A percentile compares a stretch with the other conserved stretches of the same genome.
phyloP scores from a whole-genome alignment of 352 stramenopile genomes.

The Globisporangium radiosum region DNA sequence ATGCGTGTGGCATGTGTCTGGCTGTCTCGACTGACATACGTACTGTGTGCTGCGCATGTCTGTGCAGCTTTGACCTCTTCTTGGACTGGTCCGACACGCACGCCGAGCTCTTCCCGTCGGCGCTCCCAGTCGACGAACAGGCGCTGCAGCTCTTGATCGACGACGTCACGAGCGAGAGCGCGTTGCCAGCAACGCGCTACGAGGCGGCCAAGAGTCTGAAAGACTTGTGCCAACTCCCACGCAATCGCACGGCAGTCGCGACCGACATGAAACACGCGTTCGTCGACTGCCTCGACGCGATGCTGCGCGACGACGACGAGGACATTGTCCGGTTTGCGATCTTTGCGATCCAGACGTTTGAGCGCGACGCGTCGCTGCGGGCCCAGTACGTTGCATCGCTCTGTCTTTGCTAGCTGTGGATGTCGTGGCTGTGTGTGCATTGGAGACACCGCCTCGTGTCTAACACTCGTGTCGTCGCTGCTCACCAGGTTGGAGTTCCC shows the following conservation, averaged over 20 bases:
- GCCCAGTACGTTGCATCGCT: slow-evolving; percentile 30
- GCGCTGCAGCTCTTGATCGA: slow-evolving; percentile 52
- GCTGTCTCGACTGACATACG: neutral
- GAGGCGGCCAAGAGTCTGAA: slow-evolving; percentile 71
- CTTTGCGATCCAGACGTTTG: slow-evolving; percentile 66
- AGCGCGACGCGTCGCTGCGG: slow-evolving; percentile 36
- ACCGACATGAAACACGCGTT: slow-evolving; percentile 43
- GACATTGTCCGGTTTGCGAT: slow-evolving; percentile 74
- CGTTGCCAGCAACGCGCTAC: slow-evolving; percentile 46
- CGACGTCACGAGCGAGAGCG: slow-evolving; percentile 44
- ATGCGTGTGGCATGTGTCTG: no score
- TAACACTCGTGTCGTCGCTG: neutral
- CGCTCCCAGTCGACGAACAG: slow-evolving; percentile 32
- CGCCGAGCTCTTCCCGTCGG: slow-evolving; percentile 41
- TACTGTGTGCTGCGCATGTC: neutral
- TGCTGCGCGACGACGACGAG: slow-evolving; percentile 67
- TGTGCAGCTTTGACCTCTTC: slow-evolving; percentile 59
- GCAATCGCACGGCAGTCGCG: slow-evolving; percentile 40
- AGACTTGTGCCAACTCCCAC: slow-evolving; percentile 52
- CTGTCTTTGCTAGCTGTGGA: slow-evolving; percentile 7
- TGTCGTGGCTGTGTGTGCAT: neutral
- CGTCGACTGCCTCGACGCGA: slow-evolving; percentile 37
- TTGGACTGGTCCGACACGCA: slow-evolving; percentile 39
- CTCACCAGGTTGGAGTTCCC: slow-evolving; percentile 36
- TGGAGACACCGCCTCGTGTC: no score